Percentiles rank a stretch among this genome's conserved stretches.
These are phyloP conservation scores for Ulota crispa DNA, from an alignment of 225 moss, liverwort and hornwort species.

Conservation along the genomic window DNA sequence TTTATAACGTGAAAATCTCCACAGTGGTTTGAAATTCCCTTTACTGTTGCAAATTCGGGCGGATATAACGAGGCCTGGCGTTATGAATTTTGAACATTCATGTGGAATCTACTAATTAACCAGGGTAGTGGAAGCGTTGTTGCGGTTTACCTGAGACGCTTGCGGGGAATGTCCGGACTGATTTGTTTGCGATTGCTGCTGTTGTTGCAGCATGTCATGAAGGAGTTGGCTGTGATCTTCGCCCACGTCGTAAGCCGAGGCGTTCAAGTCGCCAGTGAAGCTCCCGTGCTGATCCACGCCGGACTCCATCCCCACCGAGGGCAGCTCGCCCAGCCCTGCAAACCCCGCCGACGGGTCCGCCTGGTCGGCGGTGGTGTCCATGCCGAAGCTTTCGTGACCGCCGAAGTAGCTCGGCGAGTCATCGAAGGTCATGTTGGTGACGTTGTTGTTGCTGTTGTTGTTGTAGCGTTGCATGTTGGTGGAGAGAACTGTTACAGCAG, in stretches of 20 bases:
- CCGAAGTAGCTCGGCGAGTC: constrained; percentile 38
- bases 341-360: constrained; percentile 38
- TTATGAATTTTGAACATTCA: no score
- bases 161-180: constrained; percentile 41
- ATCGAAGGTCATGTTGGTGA: constrained; percentile 41
- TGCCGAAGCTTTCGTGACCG: constrained; percentile 33
- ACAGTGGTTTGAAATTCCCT: no score
- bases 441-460: constrained; percentile 10
- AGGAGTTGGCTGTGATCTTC: constrained; percentile 66
- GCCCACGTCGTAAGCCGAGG: constrained; percentile 41
- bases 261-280: constrained; percentile 53
- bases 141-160: constrained; percentile 24
- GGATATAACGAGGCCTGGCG: no score
- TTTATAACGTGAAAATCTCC: no score
- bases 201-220: constrained; percentile 66
- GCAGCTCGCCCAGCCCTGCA: constrained; percentile 48
- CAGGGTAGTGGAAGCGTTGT: no score
- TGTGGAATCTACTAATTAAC: no score
- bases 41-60: no score
- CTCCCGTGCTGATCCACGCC: constrained; percentile 35
- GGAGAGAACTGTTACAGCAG: constrained; percentile 24
- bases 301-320: constrained; percentile 31
- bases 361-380: constrained; percentile 27
- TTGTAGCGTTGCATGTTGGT: constrained; percentile 50
- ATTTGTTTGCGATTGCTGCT: constrained; percentile 35